Base-by-base conservation (phyloP, 108 stramenopile species). In the Stephanodiscus minutulus region DNA sequence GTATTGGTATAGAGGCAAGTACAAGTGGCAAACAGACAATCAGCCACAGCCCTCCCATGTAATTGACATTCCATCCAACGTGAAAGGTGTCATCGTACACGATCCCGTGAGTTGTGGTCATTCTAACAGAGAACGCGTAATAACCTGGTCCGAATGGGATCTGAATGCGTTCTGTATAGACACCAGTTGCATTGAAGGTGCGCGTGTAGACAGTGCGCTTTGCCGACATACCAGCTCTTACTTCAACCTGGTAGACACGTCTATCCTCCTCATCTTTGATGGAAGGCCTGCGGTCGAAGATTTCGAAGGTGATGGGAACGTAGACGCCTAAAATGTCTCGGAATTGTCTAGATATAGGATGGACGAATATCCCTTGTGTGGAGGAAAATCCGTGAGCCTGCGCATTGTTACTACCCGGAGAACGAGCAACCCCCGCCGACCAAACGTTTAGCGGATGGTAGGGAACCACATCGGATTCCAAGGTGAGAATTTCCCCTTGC, bases 371-470 rank as follows among this genome's bases (percentile, higher is more conserved):
- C 25, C 91, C 91, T 60, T 90, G 89, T 20, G 89, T 82, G 0
- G 88, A 83, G 18, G 86, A 85, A 75, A 86, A 93, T 35, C 91
- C 91, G 63, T 93, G 91, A 24, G 85, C 75, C 72, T 73, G 72
- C 2, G 71, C 81, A 72, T 85, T 86, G 21, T 57, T 60, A 53
- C 86, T 76, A 1, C 89, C 86, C 13, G 79, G 79, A 28, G 81
- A 54, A 65, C 91, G 73, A 39, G 82, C 43, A 12, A 86, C 87
- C 37, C 91, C 91, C 50, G 83, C 79, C 65, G 83, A 89, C 91
- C 91, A 93, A 13, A 87, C 85, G 52, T 93, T 93, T 29, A 92
- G 63, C 9, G 91, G 86, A 63, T 92, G 91, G 53, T 80, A 92
- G 2, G 88, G 87, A 7, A 83, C 82, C 10, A 84, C 79, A 22